Base-by-base conservation (phyloP, 202 grass and related monocot genomes). In the Digitaria exilis region DNA sequence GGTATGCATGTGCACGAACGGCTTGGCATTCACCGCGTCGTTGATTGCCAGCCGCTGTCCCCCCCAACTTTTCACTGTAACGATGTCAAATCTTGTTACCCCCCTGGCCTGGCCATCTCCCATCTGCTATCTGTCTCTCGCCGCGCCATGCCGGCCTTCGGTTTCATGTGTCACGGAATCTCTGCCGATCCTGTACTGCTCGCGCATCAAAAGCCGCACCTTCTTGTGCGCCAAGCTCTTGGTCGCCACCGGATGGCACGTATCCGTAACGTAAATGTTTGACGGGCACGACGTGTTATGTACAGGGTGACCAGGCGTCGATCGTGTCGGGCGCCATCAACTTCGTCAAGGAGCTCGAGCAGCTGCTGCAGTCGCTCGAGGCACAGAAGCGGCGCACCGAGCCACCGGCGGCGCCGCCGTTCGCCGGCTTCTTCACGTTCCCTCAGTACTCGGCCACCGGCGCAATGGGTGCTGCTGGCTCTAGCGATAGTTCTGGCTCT, bases 301-400 rank as follows among this genome's bases (percentile, higher is more conserved):
- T n/a, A 80, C 84, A 91, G 87, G 92, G 86, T 43, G 92, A 94
- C 89, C 91, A 94, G 84, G 92, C 92, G 19, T 92, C 89, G 26
- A 83, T 91, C 42, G 86, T 91, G 30, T 81, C 83, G 0, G 92
- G 89, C 30, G 92, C 91, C 50, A 94, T 94, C 37, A 88, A 90
- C 88, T 94, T 88, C 86, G 88, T 94, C 50, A 94, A 94, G 76
- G 91, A 94, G 51, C 86, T 91, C 50, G 91, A 94, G 83, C 91
- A 90, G 88, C 54, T 86, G n/a, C 84, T 87, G 69, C 88, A 90
- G 74, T 87, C 86, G 61, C 84, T 96, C 2, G 90, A 96, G 83
- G 86, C 72, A 0, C 76, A 80, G 72, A 90, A 91, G 68, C 64
- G 78, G 24, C 30, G 71, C 21, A 14, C 80, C 32, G 32, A 75